A percentile compares a stretch with the other conserved stretches of the same genome.
Evolutionary conservation across 352 stramenopile genomes (phyloP).

Genomic region (Plasmopara halstedii): DNA sequence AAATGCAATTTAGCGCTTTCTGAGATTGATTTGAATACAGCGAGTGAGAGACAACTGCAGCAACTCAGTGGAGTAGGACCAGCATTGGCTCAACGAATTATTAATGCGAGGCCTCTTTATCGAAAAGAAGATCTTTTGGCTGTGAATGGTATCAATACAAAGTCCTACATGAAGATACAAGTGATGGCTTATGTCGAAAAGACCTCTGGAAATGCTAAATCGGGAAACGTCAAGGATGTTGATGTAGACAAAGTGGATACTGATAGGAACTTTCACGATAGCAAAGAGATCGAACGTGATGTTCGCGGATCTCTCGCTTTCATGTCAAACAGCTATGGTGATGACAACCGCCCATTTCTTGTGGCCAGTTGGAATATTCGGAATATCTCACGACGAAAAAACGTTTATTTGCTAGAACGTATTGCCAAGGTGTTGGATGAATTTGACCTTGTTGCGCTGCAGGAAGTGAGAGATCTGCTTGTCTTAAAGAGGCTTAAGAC

Average conservation of each 20-base stretch:
- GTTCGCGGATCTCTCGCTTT: constrained; percentile 33
- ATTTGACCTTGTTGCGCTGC: constrained; percentile 64
- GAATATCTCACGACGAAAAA: constrained; percentile 49
- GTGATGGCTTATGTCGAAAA: constrained; percentile 8
- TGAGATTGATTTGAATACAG: constrained; percentile 44
- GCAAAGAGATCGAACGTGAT: constrained; percentile 23
- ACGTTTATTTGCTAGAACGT: constrained; percentile 28
- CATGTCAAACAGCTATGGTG: neutral
- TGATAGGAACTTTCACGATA: constrained; percentile 21
- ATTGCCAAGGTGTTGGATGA: constrained; percentile 40
- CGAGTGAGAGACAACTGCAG: constrained; percentile 28
- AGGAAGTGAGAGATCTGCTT: constrained; percentile 55
- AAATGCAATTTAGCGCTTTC: constrained; percentile 4
- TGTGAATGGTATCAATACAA: constrained; percentile 37
- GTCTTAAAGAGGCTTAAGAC: constrained; percentile 53
- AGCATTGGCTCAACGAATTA: constrained; percentile 32
- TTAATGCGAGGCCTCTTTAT: constrained; percentile 36
- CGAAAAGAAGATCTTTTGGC: constrained; percentile 40
- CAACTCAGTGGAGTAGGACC: constrained; percentile 35
- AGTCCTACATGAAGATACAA: constrained; percentile 38
- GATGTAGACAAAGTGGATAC: neutral
- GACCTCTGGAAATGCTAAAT: neutral
- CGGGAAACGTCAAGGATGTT: neutral
- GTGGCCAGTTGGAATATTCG: constrained; percentile 71
- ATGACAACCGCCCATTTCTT: constrained; percentile 21